These are phyloP conservation scores for Cokeromyces recurvatus DNA, from an alignment of 371 early-diverging fungal species.

Conservation along the genomic window DNA sequence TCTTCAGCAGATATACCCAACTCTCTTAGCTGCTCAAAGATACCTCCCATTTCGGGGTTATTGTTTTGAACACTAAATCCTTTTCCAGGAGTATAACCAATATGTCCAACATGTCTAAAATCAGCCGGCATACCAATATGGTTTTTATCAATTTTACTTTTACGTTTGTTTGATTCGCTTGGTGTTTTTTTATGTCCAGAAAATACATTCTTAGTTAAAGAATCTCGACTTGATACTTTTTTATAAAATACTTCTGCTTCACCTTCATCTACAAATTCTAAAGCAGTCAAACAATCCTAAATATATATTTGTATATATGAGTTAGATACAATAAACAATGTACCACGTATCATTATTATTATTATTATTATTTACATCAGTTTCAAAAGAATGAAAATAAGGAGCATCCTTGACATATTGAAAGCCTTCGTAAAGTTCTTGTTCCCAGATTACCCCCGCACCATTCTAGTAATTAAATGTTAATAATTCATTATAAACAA, in stretches of 20 bases:
- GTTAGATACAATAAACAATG: no score
- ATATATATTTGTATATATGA: no score
- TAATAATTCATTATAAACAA: no score
- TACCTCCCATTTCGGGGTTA: slow-evolving; percentile 72
- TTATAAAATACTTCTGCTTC: slow-evolving; percentile 78
- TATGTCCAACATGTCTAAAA: slow-evolving; percentile 75
- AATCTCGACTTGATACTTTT: slow-evolving; percentile 55
- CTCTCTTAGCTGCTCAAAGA: slow-evolving; percentile 70
- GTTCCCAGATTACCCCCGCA: slow-evolving; percentile 73
- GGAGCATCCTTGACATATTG: slow-evolving; percentile 67
- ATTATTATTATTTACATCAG: slow-evolving; percentile 56
- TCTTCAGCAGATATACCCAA: slow-evolving; percentile 79
- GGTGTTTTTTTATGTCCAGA: neutral
- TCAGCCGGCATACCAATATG: slow-evolving; percentile 74
- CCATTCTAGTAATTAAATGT: slow-evolving; percentile 38
- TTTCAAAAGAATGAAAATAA: slow-evolving; percentile 83
- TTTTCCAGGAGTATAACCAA: slow-evolving; percentile 73
- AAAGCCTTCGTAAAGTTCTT: slow-evolving; percentile 74
- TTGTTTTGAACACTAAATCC: slow-evolving; percentile 81
- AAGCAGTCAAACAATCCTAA: slow-evolving; percentile 70
- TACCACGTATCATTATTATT: neutral
- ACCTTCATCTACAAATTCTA: slow-evolving; percentile 83
- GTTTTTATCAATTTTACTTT: slow-evolving; percentile 61
- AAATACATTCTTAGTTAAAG: slow-evolving; percentile 22
- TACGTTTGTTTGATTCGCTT: slow-evolving; percentile 10